Percentiles rank a stretch among this genome's conserved stretches.
These are phyloP conservation scores for Beauveria rudraprayagi DNA, from an alignment of 2,329 filamentous ascomycete genomes.

Conservation along the genomic window DNA sequence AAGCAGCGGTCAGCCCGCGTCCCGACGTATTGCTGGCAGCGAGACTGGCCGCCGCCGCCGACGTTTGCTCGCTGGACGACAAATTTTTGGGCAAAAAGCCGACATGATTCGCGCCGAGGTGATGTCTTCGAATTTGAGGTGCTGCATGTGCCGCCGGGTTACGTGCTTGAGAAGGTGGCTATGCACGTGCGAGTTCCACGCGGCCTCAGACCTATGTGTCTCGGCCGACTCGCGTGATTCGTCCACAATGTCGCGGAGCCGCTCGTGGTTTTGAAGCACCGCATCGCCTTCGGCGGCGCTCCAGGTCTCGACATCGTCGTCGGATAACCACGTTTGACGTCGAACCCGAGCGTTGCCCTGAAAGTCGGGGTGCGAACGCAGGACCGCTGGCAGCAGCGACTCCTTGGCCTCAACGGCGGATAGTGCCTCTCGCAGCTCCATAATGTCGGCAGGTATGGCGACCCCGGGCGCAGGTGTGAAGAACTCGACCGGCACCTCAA, in stretches of 20 bases:
- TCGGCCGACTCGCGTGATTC: not conserved
- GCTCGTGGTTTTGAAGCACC: not conserved
- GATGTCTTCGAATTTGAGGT: conserved; percentile 9
- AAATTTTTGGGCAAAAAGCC: conserved; percentile 4
- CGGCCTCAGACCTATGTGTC: conserved; percentile 6
- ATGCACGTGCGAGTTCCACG: conserved; percentile 11
- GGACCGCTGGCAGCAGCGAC: not conserved
- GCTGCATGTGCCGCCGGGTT: not conserved
- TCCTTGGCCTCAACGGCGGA: not conserved
- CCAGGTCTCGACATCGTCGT: not conserved
- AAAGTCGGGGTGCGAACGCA: not conserved
- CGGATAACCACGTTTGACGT: not conserved
- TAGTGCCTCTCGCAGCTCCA: not conserved
- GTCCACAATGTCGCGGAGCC: not conserved
- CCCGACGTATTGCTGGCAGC: not conserved
- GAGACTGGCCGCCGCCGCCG: not conserved
- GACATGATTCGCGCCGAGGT: conserved; percentile 10
- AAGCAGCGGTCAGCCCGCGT: not conserved
- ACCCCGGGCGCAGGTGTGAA: no score
- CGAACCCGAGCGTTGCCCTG: not conserved
- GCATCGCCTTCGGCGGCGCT: not conserved
- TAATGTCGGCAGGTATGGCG: no score
- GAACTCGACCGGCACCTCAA: no score
- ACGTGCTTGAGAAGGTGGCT: not conserved
- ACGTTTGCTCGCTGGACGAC: not conserved